Evolutionary conservation across 1,284 basidiomycete genomes (phyloP).

Genomic region (Fomitopsis betulina): DNA sequence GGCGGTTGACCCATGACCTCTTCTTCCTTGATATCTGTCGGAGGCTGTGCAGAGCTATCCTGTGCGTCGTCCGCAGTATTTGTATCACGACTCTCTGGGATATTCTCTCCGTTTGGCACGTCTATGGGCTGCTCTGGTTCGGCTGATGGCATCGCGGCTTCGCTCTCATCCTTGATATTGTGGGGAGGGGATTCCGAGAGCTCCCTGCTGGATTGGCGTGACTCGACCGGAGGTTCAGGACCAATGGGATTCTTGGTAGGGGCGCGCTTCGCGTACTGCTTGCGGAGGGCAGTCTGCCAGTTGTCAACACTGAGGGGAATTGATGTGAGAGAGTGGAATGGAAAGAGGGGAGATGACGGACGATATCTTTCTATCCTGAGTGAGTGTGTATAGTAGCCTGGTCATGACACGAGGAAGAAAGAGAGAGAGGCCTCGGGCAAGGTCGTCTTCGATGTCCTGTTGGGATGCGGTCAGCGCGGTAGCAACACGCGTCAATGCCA

Average conservation of each 20-base stretch:
- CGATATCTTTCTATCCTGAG: constrained; percentile 79
- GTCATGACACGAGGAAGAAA: constrained; percentile 71
- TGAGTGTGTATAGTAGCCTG: constrained; percentile 63
- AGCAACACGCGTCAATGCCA: constrained; percentile 2
- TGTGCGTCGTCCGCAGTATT: constrained; percentile 8
- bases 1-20: constrained; percentile 2
- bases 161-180: constrained; percentile 6
- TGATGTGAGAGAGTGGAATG: constrained; percentile 13
- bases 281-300: constrained; percentile 71
- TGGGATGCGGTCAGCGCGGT: constrained; percentile 12
- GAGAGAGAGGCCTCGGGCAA: constrained; percentile 51
- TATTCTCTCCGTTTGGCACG: not conserved
- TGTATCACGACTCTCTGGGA: not conserved
- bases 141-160: not conserved
- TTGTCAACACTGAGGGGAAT: constrained; percentile 50
- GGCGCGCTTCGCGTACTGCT: constrained; percentile 66
- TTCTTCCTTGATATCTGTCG: constrained; percentile 10
- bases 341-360: constrained; percentile 34
- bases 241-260: constrained; percentile 70
- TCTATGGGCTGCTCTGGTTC: not conserved
- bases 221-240: constrained; percentile 35
- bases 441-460: constrained; percentile 76
- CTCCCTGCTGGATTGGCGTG: constrained; percentile 22
- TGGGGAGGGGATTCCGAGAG: constrained; percentile 13
- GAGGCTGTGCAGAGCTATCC: constrained; percentile 4